Conservation (phyloP, 208 protist species). For the Crithidia bombi region DNA sequence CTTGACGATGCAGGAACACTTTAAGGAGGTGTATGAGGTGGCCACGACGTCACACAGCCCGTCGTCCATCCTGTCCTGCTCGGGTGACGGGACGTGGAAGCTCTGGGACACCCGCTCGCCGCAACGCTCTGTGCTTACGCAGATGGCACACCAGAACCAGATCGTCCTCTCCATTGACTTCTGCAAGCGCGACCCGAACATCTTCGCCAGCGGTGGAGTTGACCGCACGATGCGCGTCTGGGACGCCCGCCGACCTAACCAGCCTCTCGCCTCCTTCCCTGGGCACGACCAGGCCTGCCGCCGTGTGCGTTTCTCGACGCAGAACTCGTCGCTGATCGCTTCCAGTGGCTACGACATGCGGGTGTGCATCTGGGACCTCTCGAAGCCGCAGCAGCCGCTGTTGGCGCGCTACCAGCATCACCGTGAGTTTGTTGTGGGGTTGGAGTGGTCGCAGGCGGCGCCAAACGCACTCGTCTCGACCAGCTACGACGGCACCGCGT, state of each 20-base stretch:
- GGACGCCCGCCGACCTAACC: constrained; percentile 77
- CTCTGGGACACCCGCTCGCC: constrained; percentile 84
- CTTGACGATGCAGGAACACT: constrained; percentile 81
- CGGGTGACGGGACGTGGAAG: constrained; percentile 91
- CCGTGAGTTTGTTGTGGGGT: constrained; percentile 88
- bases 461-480: constrained; percentile 69
- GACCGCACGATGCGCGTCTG: constrained; percentile 87
- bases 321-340: constrained; percentile 73
- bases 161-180: constrained; percentile 92
- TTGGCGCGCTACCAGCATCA: constrained; percentile 85
- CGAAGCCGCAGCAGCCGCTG: constrained; percentile 80
- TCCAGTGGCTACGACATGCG: constrained; percentile 90
- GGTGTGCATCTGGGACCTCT: constrained; percentile 89
- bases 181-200: constrained; percentile 90
- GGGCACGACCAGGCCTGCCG: constrained; percentile 90
- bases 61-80: constrained; percentile 86
- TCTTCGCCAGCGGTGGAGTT: constrained; percentile 87
- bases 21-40: constrained; percentile 93
- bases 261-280: constrained; percentile 77
- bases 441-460: constrained; percentile 80
- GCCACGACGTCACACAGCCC: constrained; percentile 71
- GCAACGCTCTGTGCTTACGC: constrained; percentile 72
- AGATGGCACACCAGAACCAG: constrained; percentile 83
- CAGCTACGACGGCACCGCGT: constrained; percentile 77
- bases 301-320: constrained; percentile 84